A percentile compares a stretch with the other conserved stretches of the same genome.
These are phyloP conservation scores for Rhizopogon vulgaris DNA, from an alignment of 768 basidiomycete genomes.

Conservation along the genomic window DNA sequence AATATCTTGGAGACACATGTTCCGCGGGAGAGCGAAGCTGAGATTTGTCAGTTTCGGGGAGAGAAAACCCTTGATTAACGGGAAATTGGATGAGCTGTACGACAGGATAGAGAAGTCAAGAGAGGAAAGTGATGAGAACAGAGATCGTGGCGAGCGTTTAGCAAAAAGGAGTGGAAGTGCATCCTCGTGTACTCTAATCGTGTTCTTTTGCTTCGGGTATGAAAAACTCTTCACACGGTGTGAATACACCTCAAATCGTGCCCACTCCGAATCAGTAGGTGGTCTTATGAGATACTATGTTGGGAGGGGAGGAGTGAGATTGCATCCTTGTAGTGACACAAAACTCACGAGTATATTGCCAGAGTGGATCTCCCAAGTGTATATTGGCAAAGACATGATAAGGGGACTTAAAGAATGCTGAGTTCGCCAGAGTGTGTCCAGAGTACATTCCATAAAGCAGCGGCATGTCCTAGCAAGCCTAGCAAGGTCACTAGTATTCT, in stretches of 20 bases:
- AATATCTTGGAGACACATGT: constrained; percentile 12
- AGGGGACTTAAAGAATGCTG: constrained; percentile 24
- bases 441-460: constrained; percentile 19
- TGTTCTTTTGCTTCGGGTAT: constrained; percentile 15
- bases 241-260: constrained; percentile 15
- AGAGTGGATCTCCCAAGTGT: constrained; percentile 17
- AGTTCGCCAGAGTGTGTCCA: constrained; percentile 25
- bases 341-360: constrained; percentile 18
- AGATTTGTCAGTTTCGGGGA: constrained; percentile 17
- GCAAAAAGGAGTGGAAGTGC: constrained; percentile 15
- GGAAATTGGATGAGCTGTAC: constrained; percentile 12
- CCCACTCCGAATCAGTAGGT: constrained; percentile 17
- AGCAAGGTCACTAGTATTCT: constrained; percentile 18
- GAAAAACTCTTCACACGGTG: constrained; percentile 17
- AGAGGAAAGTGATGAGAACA: constrained; percentile 20
- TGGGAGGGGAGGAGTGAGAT: neutral
- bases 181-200: constrained; percentile 21
- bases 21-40: constrained; percentile 19
- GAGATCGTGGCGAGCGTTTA: constrained; percentile 12
- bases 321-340: neutral
- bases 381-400: constrained; percentile 21
- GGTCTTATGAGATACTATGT: constrained; percentile 17
- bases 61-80: constrained; percentile 14
- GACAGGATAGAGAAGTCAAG: constrained; percentile 24
- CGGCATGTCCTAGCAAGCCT: constrained; percentile 25